Evolutionary conservation across 345 rosid genomes (phyloP).

Genomic region (Moringa oleifera): DNA sequence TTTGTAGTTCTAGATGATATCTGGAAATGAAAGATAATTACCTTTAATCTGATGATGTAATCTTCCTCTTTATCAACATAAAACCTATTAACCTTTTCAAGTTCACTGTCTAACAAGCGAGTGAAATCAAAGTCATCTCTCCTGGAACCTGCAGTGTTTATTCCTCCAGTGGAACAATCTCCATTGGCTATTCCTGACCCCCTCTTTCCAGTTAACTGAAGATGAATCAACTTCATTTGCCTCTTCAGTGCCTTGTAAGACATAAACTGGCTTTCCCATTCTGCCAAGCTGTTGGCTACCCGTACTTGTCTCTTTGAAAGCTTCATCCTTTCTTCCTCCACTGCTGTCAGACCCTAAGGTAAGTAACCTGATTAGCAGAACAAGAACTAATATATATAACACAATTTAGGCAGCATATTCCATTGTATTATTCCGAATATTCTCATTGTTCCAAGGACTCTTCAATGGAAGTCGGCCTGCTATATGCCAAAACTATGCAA

Average conservation of each 20-base stretch:
- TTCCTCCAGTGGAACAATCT: neutral
- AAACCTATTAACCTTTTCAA: slow-evolving; percentile 33
- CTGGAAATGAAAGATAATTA: neutral
- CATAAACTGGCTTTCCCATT: slow-evolving; percentile 32
- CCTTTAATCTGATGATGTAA: slow-evolving; percentile 32
- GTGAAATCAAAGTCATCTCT: slow-evolving; percentile 23
- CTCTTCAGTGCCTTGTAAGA: slow-evolving; percentile 41
- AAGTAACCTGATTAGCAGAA: no score
- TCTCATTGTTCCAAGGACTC: no score
- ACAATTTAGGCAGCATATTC: no score
- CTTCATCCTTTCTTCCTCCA: slow-evolving; percentile 21
- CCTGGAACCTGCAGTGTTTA: no score
- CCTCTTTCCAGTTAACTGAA: neutral
- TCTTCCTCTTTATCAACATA: slow-evolving; percentile 43
- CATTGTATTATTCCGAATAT: no score
- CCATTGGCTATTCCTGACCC: slow-evolving; percentile 16
- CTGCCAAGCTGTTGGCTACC: slow-evolving; percentile 25
- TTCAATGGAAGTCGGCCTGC: no score
- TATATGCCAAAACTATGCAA: no score
- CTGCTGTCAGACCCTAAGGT: no score
- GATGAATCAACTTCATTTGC: slow-evolving; percentile 26
- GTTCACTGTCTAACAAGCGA: slow-evolving; percentile 23
- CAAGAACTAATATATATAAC: no score
- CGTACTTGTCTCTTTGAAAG: slow-evolving; percentile 30
- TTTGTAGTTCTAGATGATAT: no score